Conservation (phyloP, 2,329 filamentous ascomycete species). For the Bimuria novae-zelandiae region DNA sequence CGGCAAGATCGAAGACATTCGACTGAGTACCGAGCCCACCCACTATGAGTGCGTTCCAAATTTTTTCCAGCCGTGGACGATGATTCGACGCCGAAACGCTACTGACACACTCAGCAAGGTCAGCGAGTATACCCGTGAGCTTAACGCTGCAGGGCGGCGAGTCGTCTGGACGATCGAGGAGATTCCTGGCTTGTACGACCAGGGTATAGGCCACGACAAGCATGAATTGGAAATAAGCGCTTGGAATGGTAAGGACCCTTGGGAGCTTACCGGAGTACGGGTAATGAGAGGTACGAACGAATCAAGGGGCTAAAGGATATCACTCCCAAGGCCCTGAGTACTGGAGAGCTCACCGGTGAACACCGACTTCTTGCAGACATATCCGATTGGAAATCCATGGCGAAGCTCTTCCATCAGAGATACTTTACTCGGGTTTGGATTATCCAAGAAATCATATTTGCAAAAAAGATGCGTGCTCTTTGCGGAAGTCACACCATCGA, state of each 20-base stretch:
- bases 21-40: conserved; percentile 5
- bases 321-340: no score
- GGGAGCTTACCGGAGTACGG: no score
- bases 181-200: conserved; percentile 28
- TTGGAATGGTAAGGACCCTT: conserved; percentile 29
- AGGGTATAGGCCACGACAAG: conserved; percentile 16
- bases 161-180: conserved; percentile 34
- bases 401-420: conserved; percentile 7
- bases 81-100: conserved; percentile 18
- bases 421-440: conserved; percentile 8
- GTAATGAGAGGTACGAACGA: no score
- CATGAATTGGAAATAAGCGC: conserved; percentile 33
- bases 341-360: no score
- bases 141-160: conserved; percentile 23
- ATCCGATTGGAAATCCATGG: no score
- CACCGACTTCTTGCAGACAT: no score
- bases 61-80: conserved; percentile 15
- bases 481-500: not conserved
- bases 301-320: no score
- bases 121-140: conserved; percentile 24
- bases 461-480: not conserved
- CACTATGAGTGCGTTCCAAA: conserved; percentile 9
- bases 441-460: conserved; percentile 4
- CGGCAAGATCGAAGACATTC: conserved; percentile 22
- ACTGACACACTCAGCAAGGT: conserved; percentile 23